These are phyloP conservation scores for Solanum hybrid DNA, from an alignment of 305 asterid genomes.

Conservation along the genomic window DNA sequence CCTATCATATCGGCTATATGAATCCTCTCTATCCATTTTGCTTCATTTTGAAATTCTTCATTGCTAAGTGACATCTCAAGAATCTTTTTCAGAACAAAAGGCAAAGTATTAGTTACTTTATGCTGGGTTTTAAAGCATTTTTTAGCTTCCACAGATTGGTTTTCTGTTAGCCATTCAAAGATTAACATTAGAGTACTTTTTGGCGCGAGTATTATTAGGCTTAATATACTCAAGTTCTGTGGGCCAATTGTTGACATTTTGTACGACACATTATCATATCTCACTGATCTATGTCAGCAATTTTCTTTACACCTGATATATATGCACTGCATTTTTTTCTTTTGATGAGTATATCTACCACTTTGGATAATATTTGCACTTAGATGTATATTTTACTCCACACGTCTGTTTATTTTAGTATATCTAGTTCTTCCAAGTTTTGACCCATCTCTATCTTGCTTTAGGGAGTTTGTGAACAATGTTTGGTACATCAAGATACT, in stretches of 20 bases:
- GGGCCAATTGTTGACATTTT: not conserved
- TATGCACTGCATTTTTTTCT: not conserved
- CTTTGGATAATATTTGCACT: not conserved
- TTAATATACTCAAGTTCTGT: not conserved
- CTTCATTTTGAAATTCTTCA: not conserved
- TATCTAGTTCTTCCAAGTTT: not conserved
- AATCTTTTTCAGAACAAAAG: not conserved
- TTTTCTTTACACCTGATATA: not conserved
- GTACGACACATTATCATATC: no score
- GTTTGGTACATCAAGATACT: constrained; percentile 90
- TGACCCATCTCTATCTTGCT: not conserved
- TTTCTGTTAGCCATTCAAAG: not conserved
- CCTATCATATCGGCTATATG: not conserved
- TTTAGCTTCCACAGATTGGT: not conserved
- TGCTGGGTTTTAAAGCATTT: not conserved
- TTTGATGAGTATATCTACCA: not conserved
- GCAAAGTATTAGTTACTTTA: not conserved
- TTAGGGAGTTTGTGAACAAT: constrained; percentile 84
- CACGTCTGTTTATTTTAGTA: not conserved
- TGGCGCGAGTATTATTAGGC: not conserved
- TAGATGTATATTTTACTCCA: not conserved
- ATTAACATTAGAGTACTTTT: not conserved
- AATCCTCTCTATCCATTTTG: not conserved
- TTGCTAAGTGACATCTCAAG: not conserved
- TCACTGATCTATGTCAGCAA: not conserved